Percentiles rank a stretch among this genome's conserved stretches.
phyloP scores from a whole-genome alignment of 208 protist genomes.

The Hexamita inflata region DNA sequence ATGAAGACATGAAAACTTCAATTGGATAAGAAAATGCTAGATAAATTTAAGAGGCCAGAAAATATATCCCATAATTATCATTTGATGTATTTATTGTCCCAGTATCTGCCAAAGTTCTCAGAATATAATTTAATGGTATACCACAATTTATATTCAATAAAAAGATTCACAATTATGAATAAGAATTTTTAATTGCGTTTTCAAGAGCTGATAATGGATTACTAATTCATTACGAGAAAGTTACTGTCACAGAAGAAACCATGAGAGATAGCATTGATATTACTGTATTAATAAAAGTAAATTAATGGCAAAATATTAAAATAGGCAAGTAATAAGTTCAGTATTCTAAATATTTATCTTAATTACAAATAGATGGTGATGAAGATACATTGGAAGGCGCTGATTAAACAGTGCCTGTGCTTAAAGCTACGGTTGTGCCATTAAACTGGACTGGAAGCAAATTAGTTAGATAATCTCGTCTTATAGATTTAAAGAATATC shows the following conservation, averaged over 20 bases:
- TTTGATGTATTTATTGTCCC: slow-evolving; percentile 73
- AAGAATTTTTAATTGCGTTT: slow-evolving; percentile 73
- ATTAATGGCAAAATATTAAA: not conserved
- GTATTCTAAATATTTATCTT: not conserved
- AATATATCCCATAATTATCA: slow-evolving; percentile 66
- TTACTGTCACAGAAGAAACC: slow-evolving; percentile 52
- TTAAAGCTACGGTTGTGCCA: not conserved
- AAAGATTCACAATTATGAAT: slow-evolving; percentile 65
- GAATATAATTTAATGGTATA: slow-evolving; percentile 64
- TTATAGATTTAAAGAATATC: not conserved
- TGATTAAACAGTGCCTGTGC: not conserved
- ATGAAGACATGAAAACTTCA: not conserved
- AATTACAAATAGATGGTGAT: not conserved
- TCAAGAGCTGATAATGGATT: slow-evolving; percentile 79
- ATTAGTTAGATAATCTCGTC: not conserved
- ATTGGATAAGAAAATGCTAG: not conserved
- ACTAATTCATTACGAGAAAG: slow-evolving; percentile 63
- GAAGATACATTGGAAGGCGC: not conserved
- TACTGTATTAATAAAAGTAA: not conserved
- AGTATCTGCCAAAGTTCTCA: slow-evolving; percentile 81
- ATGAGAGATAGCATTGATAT: slow-evolving; percentile 53
- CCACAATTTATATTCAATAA: slow-evolving; percentile 75
- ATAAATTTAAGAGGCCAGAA: slow-evolving; percentile 57
- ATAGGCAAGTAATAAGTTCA: not conserved
- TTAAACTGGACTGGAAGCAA: not conserved